Base-by-base conservation (phyloP, 805 yeast species). In the Candida ipomoeae region DNA sequence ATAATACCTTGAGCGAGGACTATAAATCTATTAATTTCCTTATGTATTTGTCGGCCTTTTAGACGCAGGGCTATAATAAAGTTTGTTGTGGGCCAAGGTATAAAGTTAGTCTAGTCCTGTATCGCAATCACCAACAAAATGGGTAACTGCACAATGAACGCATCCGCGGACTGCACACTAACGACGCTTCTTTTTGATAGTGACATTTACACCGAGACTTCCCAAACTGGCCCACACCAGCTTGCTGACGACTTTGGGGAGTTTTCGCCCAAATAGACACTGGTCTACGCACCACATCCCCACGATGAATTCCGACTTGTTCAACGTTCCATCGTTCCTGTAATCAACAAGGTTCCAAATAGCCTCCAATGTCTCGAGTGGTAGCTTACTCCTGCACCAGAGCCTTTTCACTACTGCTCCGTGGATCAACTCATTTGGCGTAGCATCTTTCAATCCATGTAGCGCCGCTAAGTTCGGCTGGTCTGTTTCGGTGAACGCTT, bases 261-360 rank as follows among this genome's bases (percentile, higher is more conserved):
- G 70, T 64, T 94, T 94, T 37, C 96, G 75, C 0, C 99, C 99
- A 63, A 92, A 94, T 13, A 94, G 73, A 63, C 97, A 88, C 68
- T 94, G 99, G 66, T 94, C 99, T 2, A 94, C 91, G 4, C 91
- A 68, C 99, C 99, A 94, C 87, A 88, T 91, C 0, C 99, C 99
- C n/a, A 91, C 92, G 32, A 92, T 70, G 60, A 94, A 94, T 55
- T 91, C 92, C 35, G 83, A 84, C 54, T 88, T 80, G 57, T 84
- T 85, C 48, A 94, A 70, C 0, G 87, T 80, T 0, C 96, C 96
- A 63, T 87, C 94, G 42, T 72, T 66, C 56, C 83, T 65, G 49
- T 69, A 76, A 62, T 80, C 89, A 5, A 91, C 92, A 59, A 85
- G 73, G 44, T 82, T 79, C 89, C 89, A 89, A 29, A 84, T 83